Evolutionary conservation across 2,329 filamentous ascomycete species (phyloP), one percentile per base, ranked within the genome.

Genomic region (Aureobasidium sp.): DNA sequence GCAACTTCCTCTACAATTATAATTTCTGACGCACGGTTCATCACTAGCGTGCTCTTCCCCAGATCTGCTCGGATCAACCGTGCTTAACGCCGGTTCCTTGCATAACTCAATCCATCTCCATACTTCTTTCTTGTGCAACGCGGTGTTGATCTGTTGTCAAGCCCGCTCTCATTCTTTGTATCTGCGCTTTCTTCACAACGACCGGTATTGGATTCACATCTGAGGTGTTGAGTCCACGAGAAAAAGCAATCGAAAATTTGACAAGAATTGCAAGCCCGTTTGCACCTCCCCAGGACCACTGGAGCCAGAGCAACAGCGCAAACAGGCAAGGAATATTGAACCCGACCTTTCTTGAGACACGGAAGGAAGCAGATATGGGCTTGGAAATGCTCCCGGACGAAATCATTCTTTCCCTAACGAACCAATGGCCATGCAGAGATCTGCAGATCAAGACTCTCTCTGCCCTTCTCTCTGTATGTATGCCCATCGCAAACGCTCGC

Each of bases 401-500:
- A 51, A 67, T 74, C 34, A 66, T 74, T 53, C 64, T 68, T 26
- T 66, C 72, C n/a, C 66, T 80, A 5, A 71, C 71, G 41, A 57
- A 67, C 1, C 70, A 72, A 37, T 79, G 73, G 42, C 73, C 74
- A 13, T 78, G 62, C 27, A 52, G 81, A 36, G 77, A 80, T 27
- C 67, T 70, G n/a, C 80, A 81, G 62, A 72, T 82, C 9, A 74
- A 72, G 39, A 76, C 78, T 62, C 73, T 83, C 0, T 68, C 73
- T 8, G 73, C 76, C 8, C 69, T 83, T 2, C 74, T 79, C 47
- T 74, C 75, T 41, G 79, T 81, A 67, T 37, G 74, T 66, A 53
- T n/a, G 32, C 26, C 56, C 42, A 61, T 37, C 39, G 29, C 41
- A 39, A 48, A 47, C 41, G 39, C 34, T 12, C 12, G 10, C 47